These are phyloP conservation scores for Botryotinia convoluta DNA, from an alignment of 2,329 filamentous ascomycete species.

Conservation along the genomic window DNA sequence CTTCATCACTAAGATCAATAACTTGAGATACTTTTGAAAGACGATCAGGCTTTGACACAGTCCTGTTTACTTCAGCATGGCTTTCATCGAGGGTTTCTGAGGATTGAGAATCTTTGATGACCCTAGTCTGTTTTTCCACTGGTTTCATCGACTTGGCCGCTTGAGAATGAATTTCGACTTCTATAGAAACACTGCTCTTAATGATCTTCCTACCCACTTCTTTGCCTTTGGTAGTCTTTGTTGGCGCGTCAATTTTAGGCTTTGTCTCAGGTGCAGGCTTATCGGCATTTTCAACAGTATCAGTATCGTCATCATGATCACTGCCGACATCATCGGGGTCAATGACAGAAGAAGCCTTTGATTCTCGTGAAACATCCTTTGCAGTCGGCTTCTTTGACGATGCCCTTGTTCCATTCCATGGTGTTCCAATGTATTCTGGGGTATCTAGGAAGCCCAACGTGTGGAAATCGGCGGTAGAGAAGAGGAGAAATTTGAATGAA, in stretches of 20 bases:
- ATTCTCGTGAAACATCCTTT: background rate
- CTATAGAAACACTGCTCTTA: background rate
- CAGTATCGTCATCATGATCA: background rate
- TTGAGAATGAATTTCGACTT: background rate
- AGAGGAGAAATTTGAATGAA: constrained; percentile 25
- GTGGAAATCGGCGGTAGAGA: constrained; percentile 23
- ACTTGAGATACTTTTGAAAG: background rate
- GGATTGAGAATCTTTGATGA: background rate
- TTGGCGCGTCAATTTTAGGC: background rate
- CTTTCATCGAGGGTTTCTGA: background rate
- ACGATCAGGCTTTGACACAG: background rate
- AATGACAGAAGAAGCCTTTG: background rate
- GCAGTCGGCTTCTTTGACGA: background rate
- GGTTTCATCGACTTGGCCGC: background rate
- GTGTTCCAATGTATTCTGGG: background rate
- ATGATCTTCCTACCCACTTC: background rate
- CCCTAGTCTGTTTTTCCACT: background rate
- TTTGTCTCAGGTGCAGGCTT: background rate
- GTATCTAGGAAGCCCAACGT: constrained; percentile 20
- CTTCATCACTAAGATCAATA: background rate
- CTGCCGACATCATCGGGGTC: background rate
- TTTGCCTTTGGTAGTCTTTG: background rate
- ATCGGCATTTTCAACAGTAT: background rate
- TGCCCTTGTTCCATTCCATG: background rate
- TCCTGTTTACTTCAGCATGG: background rate